Percentiles rank a stretch among this genome's conserved stretches.
Evolutionary conservation across 768 basidiomycete species (phyloP).

Genomic region (Daedaleopsis sinensis): DNA sequence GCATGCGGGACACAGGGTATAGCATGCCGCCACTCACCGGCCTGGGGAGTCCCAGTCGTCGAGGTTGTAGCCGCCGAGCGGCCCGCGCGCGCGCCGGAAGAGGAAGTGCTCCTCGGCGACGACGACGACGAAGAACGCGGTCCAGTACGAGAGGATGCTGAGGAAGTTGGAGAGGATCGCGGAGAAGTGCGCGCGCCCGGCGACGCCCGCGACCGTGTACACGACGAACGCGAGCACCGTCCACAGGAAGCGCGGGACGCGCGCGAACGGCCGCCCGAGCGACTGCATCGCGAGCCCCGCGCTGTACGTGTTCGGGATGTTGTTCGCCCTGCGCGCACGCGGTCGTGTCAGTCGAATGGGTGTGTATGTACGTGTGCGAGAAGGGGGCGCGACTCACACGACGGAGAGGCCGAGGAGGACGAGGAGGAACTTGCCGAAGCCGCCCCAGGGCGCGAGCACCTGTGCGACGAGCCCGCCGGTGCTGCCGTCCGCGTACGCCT

Average conservation of each 20-base stretch:
- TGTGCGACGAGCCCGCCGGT: conserved; percentile 51
- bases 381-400: conserved; percentile 27
- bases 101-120: conserved; percentile 54
- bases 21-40: conserved; percentile 28
- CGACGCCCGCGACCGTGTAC: conserved; percentile 51
- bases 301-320: conserved; percentile 50
- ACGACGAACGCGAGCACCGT: conserved; percentile 42
- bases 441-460: conserved; percentile 40
- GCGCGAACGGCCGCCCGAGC: conserved; percentile 43
- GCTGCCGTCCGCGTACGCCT: conserved; percentile 37
- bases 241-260: conserved; percentile 44
- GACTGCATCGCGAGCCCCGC: conserved; percentile 49
- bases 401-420: conserved; percentile 48
- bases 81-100: conserved; percentile 45
- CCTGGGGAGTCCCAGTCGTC: conserved; percentile 48
- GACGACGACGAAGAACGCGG: conserved; percentile 49
- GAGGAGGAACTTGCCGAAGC: conserved; percentile 49
- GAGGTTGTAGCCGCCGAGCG: conserved; percentile 54
- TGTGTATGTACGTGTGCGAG: too few species aligned
- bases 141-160: conserved; percentile 49
- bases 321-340: conserved; percentile 43
- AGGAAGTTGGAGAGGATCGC: conserved; percentile 45
- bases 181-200: conserved; percentile 48
- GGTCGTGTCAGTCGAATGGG: too few species aligned
- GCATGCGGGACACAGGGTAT: neutral